A percentile compares a stretch with the other conserved stretches of the same genome.
These are phyloP conservation scores for button mushroom (Agaricus bisporus) DNA, from an alignment of 768 basidiomycete species.

Conservation along the genomic window DNA sequence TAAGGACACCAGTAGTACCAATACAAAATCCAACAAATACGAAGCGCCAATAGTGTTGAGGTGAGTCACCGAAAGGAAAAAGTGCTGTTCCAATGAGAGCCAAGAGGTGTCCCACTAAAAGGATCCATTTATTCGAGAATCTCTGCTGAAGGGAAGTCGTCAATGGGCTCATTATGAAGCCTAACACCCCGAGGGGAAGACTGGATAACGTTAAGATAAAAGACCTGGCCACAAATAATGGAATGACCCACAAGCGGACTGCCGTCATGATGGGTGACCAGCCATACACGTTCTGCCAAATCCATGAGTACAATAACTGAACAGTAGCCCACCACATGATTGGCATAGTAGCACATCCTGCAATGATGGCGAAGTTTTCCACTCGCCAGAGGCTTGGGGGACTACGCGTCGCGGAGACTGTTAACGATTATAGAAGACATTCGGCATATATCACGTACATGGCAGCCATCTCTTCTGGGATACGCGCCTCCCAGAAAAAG, in stretches of 20 bases:
- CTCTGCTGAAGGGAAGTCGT: slow-evolving; percentile 25
- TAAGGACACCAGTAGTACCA: slow-evolving; percentile 35
- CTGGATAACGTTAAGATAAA: slow-evolving; percentile 11
- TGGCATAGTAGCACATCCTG: slow-evolving; percentile 28
- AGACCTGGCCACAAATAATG: background rate
- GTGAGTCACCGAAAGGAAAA: slow-evolving; percentile 29
- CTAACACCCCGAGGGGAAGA: slow-evolving; percentile 31
- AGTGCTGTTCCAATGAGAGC: slow-evolving; percentile 29
- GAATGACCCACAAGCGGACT: slow-evolving; percentile 24
- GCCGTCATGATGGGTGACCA: slow-evolving; percentile 33
- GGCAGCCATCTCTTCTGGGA: slow-evolving; percentile 32
- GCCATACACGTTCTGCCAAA: slow-evolving; percentile 29
- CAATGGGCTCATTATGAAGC: slow-evolving; percentile 26
- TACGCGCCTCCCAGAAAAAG: slow-evolving; percentile 39
- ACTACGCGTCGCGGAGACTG: background rate
- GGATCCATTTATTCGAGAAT: slow-evolving; percentile 34
- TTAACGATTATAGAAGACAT: background rate
- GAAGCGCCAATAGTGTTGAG: slow-evolving; percentile 36
- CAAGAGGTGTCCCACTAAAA: slow-evolving; percentile 32
- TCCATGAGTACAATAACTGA: slow-evolving; percentile 24
- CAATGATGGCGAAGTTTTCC: slow-evolving; percentile 31
- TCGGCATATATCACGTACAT: slow-evolving; percentile 21
- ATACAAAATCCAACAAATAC: slow-evolving; percentile 41
- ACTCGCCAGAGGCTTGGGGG: slow-evolving; percentile 29
- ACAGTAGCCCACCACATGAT: slow-evolving; percentile 34